Percentiles rank a stretch among this genome's conserved stretches.
These are phyloP conservation scores for Colletotrichum plurivorum DNA, from an alignment of 2,329 filamentous ascomycete species.

Conservation along the genomic window DNA sequence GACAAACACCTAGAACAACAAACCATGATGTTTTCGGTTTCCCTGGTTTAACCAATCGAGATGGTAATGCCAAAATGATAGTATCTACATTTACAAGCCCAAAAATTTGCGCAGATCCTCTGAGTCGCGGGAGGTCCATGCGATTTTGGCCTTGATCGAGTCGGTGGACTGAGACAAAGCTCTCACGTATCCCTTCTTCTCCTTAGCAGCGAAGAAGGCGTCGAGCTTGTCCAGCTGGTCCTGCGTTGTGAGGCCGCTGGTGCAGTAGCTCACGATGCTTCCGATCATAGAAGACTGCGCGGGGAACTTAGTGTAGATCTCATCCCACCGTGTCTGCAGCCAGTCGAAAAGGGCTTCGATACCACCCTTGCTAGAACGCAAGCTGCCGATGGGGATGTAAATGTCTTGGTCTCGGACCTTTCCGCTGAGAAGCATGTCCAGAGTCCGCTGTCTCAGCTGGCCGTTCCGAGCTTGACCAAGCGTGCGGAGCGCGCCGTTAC, in stretches of 20 bases:
- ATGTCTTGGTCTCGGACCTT: conserved; percentile 96
- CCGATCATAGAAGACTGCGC: conserved; percentile 90
- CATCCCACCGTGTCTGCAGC: conserved; percentile 92
- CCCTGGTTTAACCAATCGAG: too few relatives aligned
- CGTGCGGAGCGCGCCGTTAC: conserved; percentile 89
- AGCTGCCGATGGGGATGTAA: conserved; percentile 86
- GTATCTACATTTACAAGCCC: conserved; percentile 15
- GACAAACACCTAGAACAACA: too few relatives aligned
- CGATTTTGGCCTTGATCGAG: conserved; percentile 85
- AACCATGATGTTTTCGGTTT: too few relatives aligned
- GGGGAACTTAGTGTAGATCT: conserved; percentile 83
- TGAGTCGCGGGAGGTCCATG: conserved; percentile 83
- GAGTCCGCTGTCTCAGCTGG: conserved; percentile 84
- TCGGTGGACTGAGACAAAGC: conserved; percentile 92
- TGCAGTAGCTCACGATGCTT: conserved; percentile 85
- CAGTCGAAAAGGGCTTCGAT: conserved; percentile 86
- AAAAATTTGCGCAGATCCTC: conserved; percentile 78
- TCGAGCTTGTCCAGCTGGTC: conserved; percentile 84
- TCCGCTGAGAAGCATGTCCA: conserved; percentile 80
- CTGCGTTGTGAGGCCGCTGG: conserved; percentile 82
- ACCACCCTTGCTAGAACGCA: conserved; percentile 83
- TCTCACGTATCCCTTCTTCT: conserved; percentile 88
- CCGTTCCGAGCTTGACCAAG: conserved; percentile 85
- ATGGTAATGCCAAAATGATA: neutral
- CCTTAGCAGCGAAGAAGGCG: conserved; percentile 85